phyloP scores from a whole-genome alignment of 768 basidiomycete genomes.

The Naganishia vishniacii region DNA sequence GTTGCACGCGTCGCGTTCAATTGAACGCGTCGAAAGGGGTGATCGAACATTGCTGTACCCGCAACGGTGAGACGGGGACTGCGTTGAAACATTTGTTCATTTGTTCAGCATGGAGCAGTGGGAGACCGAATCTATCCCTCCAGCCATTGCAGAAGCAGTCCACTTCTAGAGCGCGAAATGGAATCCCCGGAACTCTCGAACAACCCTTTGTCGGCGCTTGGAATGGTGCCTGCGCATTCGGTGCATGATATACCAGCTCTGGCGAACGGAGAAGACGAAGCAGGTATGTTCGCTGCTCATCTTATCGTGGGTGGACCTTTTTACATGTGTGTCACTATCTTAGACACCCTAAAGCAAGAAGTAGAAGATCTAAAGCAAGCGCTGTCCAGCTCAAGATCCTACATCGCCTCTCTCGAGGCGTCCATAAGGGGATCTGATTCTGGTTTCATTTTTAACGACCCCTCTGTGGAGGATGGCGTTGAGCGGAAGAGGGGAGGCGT shows the following conservation, averaged over 20 bases:
- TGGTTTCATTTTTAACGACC: not conserved
- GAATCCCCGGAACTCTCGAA: too few relatives aligned
- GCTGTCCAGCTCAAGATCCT: constrained; percentile 2
- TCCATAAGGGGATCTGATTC: constrained; percentile 4
- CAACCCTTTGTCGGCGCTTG: not conserved
- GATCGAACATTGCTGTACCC: too few relatives aligned
- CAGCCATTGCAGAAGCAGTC: too few relatives aligned
- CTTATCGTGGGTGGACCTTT: not conserved
- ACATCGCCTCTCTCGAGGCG: constrained; percentile 7
- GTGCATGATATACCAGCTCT: not conserved
- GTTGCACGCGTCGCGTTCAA: not conserved
- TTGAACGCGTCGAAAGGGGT: not conserved
- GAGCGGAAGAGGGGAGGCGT: not conserved
- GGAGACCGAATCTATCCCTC: too few relatives aligned
- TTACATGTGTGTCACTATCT: not conserved
- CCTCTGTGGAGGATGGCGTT: not conserved
- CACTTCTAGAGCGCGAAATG: too few relatives aligned
- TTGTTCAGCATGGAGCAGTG: too few relatives aligned
- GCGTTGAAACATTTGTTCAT: too few relatives aligned
- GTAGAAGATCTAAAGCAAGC: not conserved
- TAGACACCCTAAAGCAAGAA: not conserved
- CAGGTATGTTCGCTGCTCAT: constrained; percentile 2
- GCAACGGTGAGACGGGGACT: too few relatives aligned
- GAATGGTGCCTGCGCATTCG: not conserved
- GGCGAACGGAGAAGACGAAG: not conserved